Conservation (phyloP, 148 eudicot genomes). For the Camellia japonica region DNA sequence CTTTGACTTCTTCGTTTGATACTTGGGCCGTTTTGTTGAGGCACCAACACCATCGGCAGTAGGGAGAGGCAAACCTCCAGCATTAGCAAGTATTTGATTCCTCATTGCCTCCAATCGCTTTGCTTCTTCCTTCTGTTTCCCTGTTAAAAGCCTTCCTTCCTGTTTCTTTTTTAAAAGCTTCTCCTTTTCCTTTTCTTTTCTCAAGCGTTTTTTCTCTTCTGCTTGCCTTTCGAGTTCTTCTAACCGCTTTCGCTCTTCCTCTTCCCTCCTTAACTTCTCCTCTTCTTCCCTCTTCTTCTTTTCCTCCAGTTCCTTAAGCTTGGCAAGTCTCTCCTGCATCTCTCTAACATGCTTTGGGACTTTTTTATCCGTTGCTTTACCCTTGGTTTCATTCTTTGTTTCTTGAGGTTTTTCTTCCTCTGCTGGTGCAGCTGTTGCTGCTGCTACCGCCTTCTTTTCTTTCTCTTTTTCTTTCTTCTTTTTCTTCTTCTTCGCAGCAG, state of each 20-base stretch:
- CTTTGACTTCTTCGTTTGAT: slow-evolving; percentile 62
- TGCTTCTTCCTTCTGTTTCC: slow-evolving; percentile 90
- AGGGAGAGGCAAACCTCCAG: slow-evolving; percentile 42
- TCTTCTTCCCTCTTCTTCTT: slow-evolving; percentile 77
- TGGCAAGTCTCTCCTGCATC: slow-evolving; percentile 91
- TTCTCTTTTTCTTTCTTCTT: slow-evolving; percentile 72
- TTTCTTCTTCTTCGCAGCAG: slow-evolving; percentile 74
- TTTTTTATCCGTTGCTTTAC: slow-evolving; percentile 66
- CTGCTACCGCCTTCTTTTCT: slow-evolving; percentile 48
- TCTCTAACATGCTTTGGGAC: slow-evolving; percentile 80
- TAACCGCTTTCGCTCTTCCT: slow-evolving; percentile 66
- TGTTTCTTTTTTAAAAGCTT: slow-evolving; percentile 65
- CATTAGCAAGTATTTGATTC: slow-evolving; percentile 63
- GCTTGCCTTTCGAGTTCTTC: slow-evolving; percentile 76
- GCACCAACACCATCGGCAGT: slow-evolving; percentile 41
- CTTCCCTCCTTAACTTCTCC: slow-evolving; percentile 75
- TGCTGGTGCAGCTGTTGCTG: slow-evolving; percentile 31
- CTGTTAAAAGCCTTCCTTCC: slow-evolving; percentile 70
- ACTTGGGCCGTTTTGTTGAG: slow-evolving; percentile 65
- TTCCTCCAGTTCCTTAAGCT: slow-evolving; percentile 70
- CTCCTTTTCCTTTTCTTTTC: slow-evolving; percentile 84
- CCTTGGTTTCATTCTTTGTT: slow-evolving; percentile 44
- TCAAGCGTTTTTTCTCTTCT: slow-evolving; percentile 72
- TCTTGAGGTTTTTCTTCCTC: slow-evolving; percentile 53
- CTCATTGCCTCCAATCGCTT: slow-evolving; percentile 77